phyloP scores from a whole-genome alignment of 202 grass and related monocot genomes.

The Zizania palustris region DNA sequence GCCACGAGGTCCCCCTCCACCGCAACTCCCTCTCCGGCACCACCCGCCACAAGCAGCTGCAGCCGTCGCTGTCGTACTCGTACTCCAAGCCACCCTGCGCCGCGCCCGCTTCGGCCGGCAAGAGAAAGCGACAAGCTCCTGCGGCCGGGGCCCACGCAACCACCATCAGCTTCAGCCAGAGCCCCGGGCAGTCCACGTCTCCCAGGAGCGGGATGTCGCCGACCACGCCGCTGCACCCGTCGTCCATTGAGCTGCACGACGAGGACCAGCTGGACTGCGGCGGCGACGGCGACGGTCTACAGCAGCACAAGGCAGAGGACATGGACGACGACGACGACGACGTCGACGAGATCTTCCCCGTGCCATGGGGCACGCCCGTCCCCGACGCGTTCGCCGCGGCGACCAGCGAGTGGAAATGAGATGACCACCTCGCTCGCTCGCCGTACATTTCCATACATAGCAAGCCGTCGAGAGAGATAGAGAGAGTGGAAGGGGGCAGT shows the following conservation, averaged over 20 bases:
- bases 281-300: background rate
- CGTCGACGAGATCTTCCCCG: conserved; percentile 7
- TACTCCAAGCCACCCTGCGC: background rate
- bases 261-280: conserved; percentile 22
- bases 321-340: background rate
- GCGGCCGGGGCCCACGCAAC: background rate
- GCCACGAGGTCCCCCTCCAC: conserved; percentile 65
- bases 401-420: background rate
- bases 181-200: conserved; percentile 4
- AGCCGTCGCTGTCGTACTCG: background rate
- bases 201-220: conserved; percentile 1
- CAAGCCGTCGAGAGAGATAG: background rate
- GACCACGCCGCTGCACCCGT: conserved; percentile 4
- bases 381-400: background rate
- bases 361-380: conserved; percentile 26
- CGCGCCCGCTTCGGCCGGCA: background rate
- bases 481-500: background rate
- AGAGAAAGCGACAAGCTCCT: background rate
- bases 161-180: background rate
- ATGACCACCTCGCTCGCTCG: background rate
- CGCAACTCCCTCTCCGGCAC: conserved; percentile 90
- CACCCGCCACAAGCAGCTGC: conserved; percentile 50
- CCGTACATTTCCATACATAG: conserved; percentile 28
- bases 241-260: conserved; percentile 17
- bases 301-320: no score